Conservation (phyloP, 352 stramenopile species). For the Globisporangium heterothallicum region DNA sequence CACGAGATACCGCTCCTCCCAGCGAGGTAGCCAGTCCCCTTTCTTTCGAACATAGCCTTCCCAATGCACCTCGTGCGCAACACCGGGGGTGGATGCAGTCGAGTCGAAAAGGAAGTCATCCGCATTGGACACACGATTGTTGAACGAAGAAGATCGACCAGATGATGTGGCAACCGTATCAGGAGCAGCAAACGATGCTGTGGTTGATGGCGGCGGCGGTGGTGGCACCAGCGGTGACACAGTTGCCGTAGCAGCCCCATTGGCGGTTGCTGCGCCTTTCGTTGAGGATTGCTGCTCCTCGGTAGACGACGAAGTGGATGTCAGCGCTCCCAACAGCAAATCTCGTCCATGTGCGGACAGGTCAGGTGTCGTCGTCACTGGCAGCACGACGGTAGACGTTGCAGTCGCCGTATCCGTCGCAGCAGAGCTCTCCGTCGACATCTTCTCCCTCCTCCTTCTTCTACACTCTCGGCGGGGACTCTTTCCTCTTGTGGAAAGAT, state of each 20-base stretch:
- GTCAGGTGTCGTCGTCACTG: conserved; percentile 14
- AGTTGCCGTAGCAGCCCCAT: neutral
- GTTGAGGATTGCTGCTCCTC: neutral
- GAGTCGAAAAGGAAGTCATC: conserved; percentile 29
- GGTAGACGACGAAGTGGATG: conserved; percentile 4
- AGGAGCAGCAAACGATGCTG: conserved; percentile 1
- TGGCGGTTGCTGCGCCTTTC: neutral
- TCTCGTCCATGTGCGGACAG: conserved; percentile 34
- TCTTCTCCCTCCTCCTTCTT: neutral
- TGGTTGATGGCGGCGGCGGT: conserved; percentile 4
- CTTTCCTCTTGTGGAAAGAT: too few species aligned
- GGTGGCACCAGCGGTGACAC: neutral
- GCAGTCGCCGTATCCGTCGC: neutral
- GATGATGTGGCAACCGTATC: conserved; percentile 8
- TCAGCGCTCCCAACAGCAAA: conserved; percentile 36
- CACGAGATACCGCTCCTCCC: conserved; percentile 86
- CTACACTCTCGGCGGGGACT: too few species aligned
- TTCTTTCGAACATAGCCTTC: conserved; percentile 88
- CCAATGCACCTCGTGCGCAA: conserved; percentile 79
- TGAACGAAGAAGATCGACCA: conserved; percentile 15
- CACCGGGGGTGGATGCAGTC: conserved; percentile 26
- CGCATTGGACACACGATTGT: neutral
- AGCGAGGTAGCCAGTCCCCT: conserved; percentile 86
- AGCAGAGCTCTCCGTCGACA: conserved; percentile 6
- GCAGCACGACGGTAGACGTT: conserved; percentile 14